Conservation (phyloP, 495 filamentous ascomycete genomes). For the Xanthoparmelia taractica region DNA sequence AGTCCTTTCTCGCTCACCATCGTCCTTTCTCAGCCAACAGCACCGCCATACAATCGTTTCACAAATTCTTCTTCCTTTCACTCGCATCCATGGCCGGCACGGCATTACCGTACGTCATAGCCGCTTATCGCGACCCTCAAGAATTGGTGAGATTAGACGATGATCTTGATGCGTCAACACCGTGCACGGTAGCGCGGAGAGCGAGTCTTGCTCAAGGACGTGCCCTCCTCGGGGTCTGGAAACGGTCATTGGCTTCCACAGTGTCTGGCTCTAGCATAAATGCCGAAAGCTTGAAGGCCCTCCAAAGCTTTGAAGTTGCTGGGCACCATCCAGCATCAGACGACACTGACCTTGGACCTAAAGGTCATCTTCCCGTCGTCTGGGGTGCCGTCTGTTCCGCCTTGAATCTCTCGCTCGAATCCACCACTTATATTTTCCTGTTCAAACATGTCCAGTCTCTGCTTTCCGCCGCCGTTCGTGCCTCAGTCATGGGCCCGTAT, state of each 20-base stretch:
- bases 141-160: conserved; percentile 63
- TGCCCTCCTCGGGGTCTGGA: conserved; percentile 83
- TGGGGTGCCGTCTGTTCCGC: conserved; percentile 66
- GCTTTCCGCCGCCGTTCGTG: conserved; percentile 79
- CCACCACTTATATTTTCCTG: conserved; percentile 77
- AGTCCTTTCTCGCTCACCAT: too few species aligned
- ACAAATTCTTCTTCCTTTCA: conserved; percentile 78
- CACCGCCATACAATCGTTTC: too few species aligned
- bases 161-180: conserved; percentile 72
- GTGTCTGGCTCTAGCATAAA: conserved; percentile 6
- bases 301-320: too few species aligned
- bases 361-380: conserved; percentile 69
- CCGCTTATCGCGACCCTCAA: conserved; percentile 58
- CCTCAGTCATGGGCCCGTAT: conserved; percentile 86
- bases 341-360: conserved; percentile 32
- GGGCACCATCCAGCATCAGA: conserved; percentile 30
- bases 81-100: conserved; percentile 69
- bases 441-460: conserved; percentile 83
- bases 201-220: conserved; percentile 78
- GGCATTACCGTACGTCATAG: conserved; percentile 76
- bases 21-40: too few species aligned
- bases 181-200: conserved; percentile 79
- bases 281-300: too few species aligned
- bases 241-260: conserved; percentile 53
- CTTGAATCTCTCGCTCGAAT: conserved; percentile 52